Evolutionary conservation across 2,329 filamentous ascomycete species (phyloP).

Genomic region (Cladosporium sp.): DNA sequence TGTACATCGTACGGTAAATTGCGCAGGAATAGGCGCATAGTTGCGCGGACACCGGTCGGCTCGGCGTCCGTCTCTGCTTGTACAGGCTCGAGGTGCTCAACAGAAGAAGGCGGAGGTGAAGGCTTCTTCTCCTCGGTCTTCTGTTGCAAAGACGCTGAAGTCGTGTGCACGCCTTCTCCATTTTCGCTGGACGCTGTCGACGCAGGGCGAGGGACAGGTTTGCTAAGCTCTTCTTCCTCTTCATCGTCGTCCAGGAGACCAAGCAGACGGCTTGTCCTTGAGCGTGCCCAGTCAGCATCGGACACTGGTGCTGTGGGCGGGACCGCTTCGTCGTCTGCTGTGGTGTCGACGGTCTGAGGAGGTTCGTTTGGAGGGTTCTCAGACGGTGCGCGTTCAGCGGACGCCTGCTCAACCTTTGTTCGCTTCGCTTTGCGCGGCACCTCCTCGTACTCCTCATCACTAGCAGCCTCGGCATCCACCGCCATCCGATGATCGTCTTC

Average conservation of each 20-base stretch:
- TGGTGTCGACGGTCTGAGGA: background rate
- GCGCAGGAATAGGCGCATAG: constrained; percentile 75
- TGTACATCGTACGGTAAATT: constrained; percentile 79
- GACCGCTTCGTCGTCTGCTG: background rate
- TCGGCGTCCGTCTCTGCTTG: background rate
- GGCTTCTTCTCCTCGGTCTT: background rate
- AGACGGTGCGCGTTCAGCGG: background rate
- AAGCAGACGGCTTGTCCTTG: constrained; percentile 76
- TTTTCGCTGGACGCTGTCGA: background rate
- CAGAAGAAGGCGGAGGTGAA: background rate
- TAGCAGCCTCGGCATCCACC: constrained; percentile 26
- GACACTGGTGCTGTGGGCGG: constrained; percentile 42
- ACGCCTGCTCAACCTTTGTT: constrained; percentile 12
- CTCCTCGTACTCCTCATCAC: constrained; percentile 65
- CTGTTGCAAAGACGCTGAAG: background rate
- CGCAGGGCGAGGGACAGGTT: constrained; percentile 8
- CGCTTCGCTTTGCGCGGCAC: constrained; percentile 45
- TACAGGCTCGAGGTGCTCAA: background rate
- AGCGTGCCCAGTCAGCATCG: constrained; percentile 88
- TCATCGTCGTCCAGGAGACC: constrained; percentile 76
- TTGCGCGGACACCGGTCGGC: constrained; percentile 55
- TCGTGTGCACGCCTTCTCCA: background rate
- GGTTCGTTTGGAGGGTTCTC: background rate
- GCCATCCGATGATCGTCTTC: constrained; percentile 17
- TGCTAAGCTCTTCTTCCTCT: constrained; percentile 18